phyloP scores from a whole-genome alignment of 75 land plant genomes.

The Picea glauca region DNA sequence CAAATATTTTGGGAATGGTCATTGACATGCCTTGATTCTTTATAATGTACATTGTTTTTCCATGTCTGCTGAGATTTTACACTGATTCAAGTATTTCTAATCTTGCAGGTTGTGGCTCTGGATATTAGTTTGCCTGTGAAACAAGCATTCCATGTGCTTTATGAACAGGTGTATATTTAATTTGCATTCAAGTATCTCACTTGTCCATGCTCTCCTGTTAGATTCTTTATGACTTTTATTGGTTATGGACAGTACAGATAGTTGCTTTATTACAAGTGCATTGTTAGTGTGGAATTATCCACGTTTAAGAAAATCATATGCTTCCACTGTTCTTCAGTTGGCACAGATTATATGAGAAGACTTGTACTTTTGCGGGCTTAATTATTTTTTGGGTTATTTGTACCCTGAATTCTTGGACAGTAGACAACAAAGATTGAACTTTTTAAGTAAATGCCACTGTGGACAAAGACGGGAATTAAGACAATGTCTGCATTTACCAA shows the following conservation, averaged over 20 bases:
- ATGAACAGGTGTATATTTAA: constrained; percentile 66
- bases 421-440: too few relatives aligned
- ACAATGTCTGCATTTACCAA: too few relatives aligned
- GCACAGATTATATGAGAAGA: too few relatives aligned
- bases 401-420: too few relatives aligned
- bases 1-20: neutral
- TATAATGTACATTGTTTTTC: neutral
- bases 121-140: constrained; percentile 81
- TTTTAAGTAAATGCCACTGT: too few relatives aligned
- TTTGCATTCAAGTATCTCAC: neutral
- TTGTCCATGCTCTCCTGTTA: neutral
- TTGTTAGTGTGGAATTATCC: too few relatives aligned
- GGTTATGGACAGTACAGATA: neutral
- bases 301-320: too few relatives aligned
- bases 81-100: neutral
- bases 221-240: neutral
- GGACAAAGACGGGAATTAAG: too few relatives aligned
- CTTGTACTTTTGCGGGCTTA: too few relatives aligned
- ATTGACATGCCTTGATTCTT: neutral
- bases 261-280: too few relatives aligned
- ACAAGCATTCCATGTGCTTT: constrained; percentile 82
- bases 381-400: too few relatives aligned
- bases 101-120: constrained; percentile 71
- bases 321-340: too few relatives aligned
- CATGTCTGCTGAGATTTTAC: neutral